Percentiles rank a stretch among this genome's conserved stretches.
Evolutionary conservation across 73 alveolate species (phyloP).

Genomic region (Breviolum minutum): DNA sequence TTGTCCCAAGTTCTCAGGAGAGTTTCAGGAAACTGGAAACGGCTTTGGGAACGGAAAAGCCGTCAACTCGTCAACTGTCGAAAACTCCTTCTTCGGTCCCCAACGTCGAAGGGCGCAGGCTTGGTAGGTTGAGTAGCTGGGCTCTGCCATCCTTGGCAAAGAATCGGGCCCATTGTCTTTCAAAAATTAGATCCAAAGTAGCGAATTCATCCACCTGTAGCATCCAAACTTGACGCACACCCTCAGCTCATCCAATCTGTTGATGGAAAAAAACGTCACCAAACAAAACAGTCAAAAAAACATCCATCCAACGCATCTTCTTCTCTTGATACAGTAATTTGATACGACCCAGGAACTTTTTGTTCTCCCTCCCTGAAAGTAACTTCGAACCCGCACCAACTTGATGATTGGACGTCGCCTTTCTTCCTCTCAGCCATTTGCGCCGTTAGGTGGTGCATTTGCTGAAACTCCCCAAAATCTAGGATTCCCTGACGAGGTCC

Average conservation of each 20-base stretch:
- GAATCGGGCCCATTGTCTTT: too few species aligned
- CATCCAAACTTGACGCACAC: neutral
- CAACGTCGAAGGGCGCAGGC: constrained; percentile 55
- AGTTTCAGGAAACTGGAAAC: neutral
- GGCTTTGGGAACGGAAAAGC: neutral
- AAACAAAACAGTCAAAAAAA: neutral
- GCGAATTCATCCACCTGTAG: too few species aligned
- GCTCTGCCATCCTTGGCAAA: constrained; percentile 53
- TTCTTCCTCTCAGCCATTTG: too few species aligned
- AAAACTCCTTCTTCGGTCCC: neutral
- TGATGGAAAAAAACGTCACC: neutral
- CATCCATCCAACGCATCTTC: too few species aligned
- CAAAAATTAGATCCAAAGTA: too few species aligned
- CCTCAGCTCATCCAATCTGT: neutral
- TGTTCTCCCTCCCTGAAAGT: too few species aligned
- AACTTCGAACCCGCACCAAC: too few species aligned
- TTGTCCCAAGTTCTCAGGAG: neutral
- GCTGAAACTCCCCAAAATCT: neutral
- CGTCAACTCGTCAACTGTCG: neutral
- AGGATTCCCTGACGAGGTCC: neutral
- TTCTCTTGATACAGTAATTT: too few species aligned
- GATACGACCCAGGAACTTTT: too few species aligned
- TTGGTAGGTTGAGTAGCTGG: constrained; percentile 61
- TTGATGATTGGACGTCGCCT: too few species aligned
- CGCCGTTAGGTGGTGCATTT: too few species aligned